A percentile compares a stretch with the other conserved stretches of the same genome.
These are phyloP conservation scores for Apiospora phragmitis DNA, from an alignment of 2,329 filamentous ascomycete genomes.

Conservation along the genomic window DNA sequence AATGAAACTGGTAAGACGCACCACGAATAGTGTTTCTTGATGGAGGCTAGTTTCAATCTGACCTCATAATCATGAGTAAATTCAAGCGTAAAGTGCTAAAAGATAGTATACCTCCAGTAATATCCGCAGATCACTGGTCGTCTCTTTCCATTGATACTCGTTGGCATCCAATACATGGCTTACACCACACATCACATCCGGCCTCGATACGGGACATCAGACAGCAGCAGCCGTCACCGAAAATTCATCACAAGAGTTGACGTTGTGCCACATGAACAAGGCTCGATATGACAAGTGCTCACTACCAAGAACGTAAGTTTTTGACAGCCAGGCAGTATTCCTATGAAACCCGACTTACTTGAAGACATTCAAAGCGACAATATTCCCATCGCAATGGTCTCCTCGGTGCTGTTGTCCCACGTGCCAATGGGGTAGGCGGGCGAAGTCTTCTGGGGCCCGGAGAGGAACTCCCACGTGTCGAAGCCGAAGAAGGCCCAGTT, in stretches of 20 bases:
- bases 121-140: too few species aligned
- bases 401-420: not conserved
- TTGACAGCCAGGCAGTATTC: not conserved
- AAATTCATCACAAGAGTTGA: not conserved
- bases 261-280: not conserved
- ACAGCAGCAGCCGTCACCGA: too few species aligned
- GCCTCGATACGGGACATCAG: not conserved
- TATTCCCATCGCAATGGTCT: not conserved
- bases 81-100: too few species aligned
- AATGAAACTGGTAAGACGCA: too few species aligned
- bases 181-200: not conserved
- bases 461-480: slow-evolving; percentile 5
- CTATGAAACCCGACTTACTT: not conserved
- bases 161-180: not conserved
- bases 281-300: not conserved
- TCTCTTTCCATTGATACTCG: too few species aligned
- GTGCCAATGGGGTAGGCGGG: not conserved
- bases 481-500: slow-evolving; percentile 1
- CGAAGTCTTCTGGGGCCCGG: not conserved
- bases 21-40: not conserved
- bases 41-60: not conserved
- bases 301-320: not conserved
- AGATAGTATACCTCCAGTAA: not conserved
- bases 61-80: too few species aligned
- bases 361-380: not conserved